Conservation (phyloP, 257 asterid genomes). For the Ballota nigra region DNA sequence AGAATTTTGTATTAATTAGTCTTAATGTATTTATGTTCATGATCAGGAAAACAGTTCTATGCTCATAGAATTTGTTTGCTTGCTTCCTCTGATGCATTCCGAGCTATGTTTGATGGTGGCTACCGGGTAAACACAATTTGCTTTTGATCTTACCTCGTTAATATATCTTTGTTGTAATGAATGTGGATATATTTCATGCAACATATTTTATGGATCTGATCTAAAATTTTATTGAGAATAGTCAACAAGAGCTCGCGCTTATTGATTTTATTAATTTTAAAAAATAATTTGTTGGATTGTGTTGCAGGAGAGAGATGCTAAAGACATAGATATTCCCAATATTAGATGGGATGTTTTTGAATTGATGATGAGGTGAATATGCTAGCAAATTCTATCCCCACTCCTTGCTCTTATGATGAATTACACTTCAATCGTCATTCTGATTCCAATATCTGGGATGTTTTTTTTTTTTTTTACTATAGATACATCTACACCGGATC, state of each 20-base stretch:
- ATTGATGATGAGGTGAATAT: constrained; percentile 90
- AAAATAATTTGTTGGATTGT: not conserved
- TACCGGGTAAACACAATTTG: constrained; percentile 68
- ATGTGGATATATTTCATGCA: not conserved
- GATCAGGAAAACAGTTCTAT: constrained; percentile 68
- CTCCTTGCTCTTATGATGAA: not conserved
- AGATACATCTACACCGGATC: constrained; percentile 95
- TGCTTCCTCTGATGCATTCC: constrained; percentile 97
- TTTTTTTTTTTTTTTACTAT: constrained; percentile 22
- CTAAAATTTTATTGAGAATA: too few relatives aligned
- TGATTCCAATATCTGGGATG: not conserved
- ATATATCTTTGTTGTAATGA: not conserved
- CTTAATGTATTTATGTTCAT: not conserved
- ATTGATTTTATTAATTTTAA: constrained; percentile 16
- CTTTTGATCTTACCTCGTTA: not conserved
- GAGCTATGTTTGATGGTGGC: constrained; percentile 99
- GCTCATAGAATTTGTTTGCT: constrained; percentile 97
- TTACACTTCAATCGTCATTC: not conserved
- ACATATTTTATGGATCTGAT: not conserved
- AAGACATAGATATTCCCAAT: constrained; percentile 94
- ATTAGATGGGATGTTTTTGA: constrained; percentile 95
- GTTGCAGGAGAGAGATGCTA: constrained; percentile 94
- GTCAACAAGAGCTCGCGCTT: not conserved
- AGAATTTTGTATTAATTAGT: constrained; percentile 9
- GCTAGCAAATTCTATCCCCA: not conserved